Percentiles rank a stretch among this genome's conserved stretches.
These are phyloP conservation scores for Sideroxylon spinosum DNA, from an alignment of 179 eudicot species.

Conservation along the genomic window DNA sequence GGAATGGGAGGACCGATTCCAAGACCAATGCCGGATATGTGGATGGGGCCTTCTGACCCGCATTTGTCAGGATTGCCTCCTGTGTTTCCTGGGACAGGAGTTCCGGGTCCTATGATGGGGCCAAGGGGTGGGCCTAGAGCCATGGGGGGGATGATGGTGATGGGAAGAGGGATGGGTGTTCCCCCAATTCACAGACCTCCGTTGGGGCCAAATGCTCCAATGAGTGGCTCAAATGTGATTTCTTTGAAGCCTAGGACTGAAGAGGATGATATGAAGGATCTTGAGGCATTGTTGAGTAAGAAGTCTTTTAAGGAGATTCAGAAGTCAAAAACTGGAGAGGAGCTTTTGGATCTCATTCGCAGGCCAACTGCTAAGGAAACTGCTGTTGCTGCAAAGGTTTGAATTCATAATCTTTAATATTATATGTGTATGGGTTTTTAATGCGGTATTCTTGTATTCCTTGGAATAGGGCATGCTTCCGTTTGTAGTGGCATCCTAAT, in stretches of 20 bases:
- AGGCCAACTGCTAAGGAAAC: constrained; percentile 81
- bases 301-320: constrained; percentile 81
- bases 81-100: constrained; percentile 41
- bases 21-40: constrained; percentile 48
- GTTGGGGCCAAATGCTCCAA: constrained; percentile 32
- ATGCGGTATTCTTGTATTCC: not conserved
- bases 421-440: not conserved
- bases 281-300: constrained; percentile 80
- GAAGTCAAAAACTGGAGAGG: constrained; percentile 91
- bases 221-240: constrained; percentile 22
- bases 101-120: constrained; percentile 30
- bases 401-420: constrained; percentile 3
- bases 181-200: constrained; percentile 57
- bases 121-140: constrained; percentile 36
- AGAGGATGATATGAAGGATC: constrained; percentile 84
- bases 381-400: constrained; percentile 83
- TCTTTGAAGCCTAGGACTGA: constrained; percentile 52
- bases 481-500: not conserved
- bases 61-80: constrained; percentile 34
- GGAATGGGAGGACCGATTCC: constrained; percentile 38
- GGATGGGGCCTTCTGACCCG: constrained; percentile 52
- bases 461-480: not conserved
- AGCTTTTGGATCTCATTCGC: constrained; percentile 79
- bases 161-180: constrained; percentile 41
- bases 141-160: constrained; percentile 36